A percentile compares a stretch with the other conserved stretches of the same genome.
phyloP scores from a whole-genome alignment of 2,329 filamentous ascomycete species.

The Orbilia blumenaviensis region DNA sequence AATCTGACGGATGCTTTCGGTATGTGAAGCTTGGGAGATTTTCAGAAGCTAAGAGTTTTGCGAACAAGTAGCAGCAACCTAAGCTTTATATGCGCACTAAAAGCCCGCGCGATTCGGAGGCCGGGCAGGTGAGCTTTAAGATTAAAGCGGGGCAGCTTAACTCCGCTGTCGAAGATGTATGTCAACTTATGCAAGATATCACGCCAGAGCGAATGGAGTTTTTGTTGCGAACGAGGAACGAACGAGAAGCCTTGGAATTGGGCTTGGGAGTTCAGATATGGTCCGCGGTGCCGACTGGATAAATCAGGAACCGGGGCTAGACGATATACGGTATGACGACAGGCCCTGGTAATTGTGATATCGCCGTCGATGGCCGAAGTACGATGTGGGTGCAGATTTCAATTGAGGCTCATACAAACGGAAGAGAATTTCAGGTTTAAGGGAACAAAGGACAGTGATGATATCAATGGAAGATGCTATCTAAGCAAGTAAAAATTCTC shows the following conservation, averaged over 20 bases:
- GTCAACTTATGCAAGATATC: conserved; percentile 32
- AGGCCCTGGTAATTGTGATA: conserved; percentile 22
- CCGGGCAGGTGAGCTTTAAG: conserved; percentile 14
- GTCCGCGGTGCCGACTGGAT: not conserved
- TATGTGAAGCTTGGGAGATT: not conserved
- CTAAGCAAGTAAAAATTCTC: too few species aligned
- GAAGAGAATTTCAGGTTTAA: not conserved
- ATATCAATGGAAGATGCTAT: too few species aligned
- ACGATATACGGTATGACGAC: conserved; percentile 44
- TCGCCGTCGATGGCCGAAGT: not conserved
- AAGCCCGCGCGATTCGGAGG: conserved; percentile 38
- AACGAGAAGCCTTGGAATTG: not conserved
- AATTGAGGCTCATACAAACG: too few species aligned
- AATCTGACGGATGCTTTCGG: conserved; percentile 1
- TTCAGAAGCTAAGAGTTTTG: not conserved
- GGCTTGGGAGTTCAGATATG: conserved; percentile 9
- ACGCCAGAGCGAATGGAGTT: conserved; percentile 33
- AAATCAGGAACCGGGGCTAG: conserved; percentile 11
- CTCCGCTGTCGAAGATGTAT: conserved; percentile 1
- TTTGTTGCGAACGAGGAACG: conserved; percentile 7
- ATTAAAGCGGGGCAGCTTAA: conserved; percentile 47
- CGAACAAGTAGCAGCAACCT: not conserved
- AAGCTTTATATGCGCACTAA: conserved; percentile 3
- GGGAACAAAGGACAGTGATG: too few species aligned
- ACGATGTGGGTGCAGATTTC: not conserved